phyloP scores from a whole-genome alignment of 371 early-diverging fungal species.

The Zychaea mexicana region DNA sequence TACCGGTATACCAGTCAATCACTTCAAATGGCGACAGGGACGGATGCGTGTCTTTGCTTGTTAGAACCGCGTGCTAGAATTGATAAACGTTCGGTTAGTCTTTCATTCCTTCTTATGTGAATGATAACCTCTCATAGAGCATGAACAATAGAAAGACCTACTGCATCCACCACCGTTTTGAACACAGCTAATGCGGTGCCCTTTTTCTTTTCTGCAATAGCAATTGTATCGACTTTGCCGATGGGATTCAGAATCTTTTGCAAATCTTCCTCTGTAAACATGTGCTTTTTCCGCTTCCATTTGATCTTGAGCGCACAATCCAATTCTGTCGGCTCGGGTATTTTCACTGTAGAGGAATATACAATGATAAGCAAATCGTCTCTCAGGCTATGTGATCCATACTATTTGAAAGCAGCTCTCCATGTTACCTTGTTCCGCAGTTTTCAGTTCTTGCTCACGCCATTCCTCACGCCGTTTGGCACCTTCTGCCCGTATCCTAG shows the following conservation, averaged over 20 bases:
- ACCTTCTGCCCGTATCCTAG: conserved; percentile 43
- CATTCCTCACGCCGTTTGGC: conserved; percentile 46
- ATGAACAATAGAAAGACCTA: conserved; percentile 22
- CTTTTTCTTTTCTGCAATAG: conserved; percentile 38
- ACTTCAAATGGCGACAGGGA: conserved; percentile 35
- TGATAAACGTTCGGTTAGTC: neutral
- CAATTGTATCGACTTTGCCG: conserved; percentile 40
- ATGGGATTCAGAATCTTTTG: conserved; percentile 24
- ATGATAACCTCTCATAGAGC: no score
- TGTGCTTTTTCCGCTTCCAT: conserved; percentile 48
- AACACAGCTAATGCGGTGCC: conserved; percentile 44
- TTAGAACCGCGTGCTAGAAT: conserved; percentile 41
- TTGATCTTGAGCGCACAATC: conserved; percentile 48
- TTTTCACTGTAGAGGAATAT: conserved; percentile 14
- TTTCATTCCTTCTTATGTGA: neutral
- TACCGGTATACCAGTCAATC: conserved; percentile 46
- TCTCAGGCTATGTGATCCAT: neutral
- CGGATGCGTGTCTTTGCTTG: conserved; percentile 39
- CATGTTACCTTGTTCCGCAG: neutral
- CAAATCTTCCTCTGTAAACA: conserved; percentile 33
- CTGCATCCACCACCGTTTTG: conserved; percentile 50
- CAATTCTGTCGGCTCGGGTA: conserved; percentile 36
- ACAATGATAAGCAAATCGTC: no score
- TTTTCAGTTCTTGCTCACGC: conserved; percentile 25
- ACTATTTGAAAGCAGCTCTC: neutral